Conservation (phyloP, 2,329 filamentous ascomycete species). For the Phaeoacremonium minimum region DNA sequence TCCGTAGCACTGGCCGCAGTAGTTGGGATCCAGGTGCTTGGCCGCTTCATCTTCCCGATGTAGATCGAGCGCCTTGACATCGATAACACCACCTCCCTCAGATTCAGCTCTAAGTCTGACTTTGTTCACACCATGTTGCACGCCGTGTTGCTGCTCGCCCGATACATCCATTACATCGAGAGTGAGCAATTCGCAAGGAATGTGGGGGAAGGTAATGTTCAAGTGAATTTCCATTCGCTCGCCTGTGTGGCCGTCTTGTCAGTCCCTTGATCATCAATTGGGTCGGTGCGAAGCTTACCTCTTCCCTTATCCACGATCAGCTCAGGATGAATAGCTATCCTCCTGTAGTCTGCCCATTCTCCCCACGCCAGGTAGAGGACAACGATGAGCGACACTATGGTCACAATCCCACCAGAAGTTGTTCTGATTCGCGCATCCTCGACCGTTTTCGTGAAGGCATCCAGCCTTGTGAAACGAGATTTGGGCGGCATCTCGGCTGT, state of each 20-base stretch:
- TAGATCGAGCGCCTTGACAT: constrained; percentile 64
- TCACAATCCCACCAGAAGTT: constrained; percentile 91
- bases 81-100: constrained; percentile 74
- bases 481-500: constrained; percentile 70
- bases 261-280: not conserved
- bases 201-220: constrained; percentile 90
- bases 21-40: constrained; percentile 79
- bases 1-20: constrained; percentile 93
- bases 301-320: constrained; percentile 93
- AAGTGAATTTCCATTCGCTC: constrained; percentile 99
- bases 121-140: constrained; percentile 89
- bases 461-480: constrained; percentile 91
- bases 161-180: constrained; percentile 99
- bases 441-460: constrained; percentile 98
- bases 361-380: constrained; percentile 88
- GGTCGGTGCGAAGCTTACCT: constrained; percentile 50
- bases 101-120: constrained; percentile 69
- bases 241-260: constrained; percentile 41
- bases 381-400: constrained; percentile 81
- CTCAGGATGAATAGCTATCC: constrained; percentile 83
- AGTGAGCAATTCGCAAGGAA: constrained; percentile 92
- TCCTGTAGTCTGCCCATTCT: constrained; percentile 92
- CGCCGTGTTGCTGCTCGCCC: constrained; percentile 91
- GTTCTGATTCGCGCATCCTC: constrained; percentile 96
- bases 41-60: constrained; percentile 65